Percentiles rank a stretch among this genome's conserved stretches.
These are phyloP conservation scores for Sideroxylon spinosum DNA, from an alignment of 179 eudicot genomes.

Conservation along the genomic window DNA sequence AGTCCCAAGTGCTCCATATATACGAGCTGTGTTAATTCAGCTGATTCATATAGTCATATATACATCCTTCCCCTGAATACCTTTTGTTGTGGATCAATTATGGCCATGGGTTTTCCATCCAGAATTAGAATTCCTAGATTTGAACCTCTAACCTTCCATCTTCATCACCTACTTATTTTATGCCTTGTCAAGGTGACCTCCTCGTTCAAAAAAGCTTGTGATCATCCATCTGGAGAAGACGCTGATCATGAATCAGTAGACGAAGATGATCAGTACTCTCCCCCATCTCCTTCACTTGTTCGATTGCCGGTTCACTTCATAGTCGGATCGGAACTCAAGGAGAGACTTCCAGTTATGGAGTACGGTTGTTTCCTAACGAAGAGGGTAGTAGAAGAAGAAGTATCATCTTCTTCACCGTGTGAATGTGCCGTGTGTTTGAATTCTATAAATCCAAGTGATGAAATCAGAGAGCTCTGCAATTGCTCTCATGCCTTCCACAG, in stretches of 20 bases:
- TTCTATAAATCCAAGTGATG: slow-evolving; percentile 1
- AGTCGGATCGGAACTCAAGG: slow-evolving; percentile 10
- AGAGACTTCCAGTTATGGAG: slow-evolving; percentile 10
- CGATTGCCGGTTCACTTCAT: slow-evolving; percentile 1
- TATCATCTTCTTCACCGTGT: neutral
- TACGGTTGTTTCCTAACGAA: neutral
- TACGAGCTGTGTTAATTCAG: no score
- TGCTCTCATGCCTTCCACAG: slow-evolving; percentile 23
- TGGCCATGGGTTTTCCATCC: no score
- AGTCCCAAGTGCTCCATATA: no score
- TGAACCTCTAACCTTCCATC: no score
- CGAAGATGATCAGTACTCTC: neutral
- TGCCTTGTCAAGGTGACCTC: neutral
- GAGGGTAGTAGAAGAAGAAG: neutral
- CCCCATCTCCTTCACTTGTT: slow-evolving; percentile 5
- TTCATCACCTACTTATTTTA: no score
- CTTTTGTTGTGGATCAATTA: no score
- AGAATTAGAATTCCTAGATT: no score
- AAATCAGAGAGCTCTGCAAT: slow-evolving; percentile 19
- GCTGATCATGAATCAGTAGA: slow-evolving; percentile 21
- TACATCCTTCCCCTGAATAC: no score
- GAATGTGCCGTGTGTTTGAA: slow-evolving; percentile 22
- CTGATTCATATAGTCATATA: no score
- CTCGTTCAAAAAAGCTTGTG: slow-evolving; percentile 54
- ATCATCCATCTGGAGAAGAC: slow-evolving; percentile 31